These are phyloP conservation scores for Pythium scleroteichum DNA, from an alignment of 352 stramenopile genomes.

Conservation along the genomic window DNA sequence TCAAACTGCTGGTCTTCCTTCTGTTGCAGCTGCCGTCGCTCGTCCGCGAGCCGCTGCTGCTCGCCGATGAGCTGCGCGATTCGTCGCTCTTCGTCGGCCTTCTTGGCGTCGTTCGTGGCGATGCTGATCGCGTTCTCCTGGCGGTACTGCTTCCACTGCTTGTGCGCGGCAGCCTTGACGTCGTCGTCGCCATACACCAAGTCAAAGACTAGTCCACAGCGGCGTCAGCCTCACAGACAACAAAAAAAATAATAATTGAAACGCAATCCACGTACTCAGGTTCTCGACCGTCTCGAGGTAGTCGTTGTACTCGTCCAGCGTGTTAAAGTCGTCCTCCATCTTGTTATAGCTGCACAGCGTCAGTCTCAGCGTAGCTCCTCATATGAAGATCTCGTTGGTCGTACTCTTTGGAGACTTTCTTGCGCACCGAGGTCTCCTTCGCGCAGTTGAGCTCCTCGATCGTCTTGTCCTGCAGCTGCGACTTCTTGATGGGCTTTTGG, in stretches of 20 bases:
- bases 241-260: neutral
- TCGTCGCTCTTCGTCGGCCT: slow-evolving; percentile 85
- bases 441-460: slow-evolving; percentile 88
- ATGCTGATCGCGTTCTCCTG: slow-evolving; percentile 81
- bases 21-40: slow-evolving; percentile 75
- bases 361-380: neutral
- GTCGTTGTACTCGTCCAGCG: slow-evolving; percentile 87
- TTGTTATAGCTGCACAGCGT: slow-evolving; percentile 78
- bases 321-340: slow-evolving; percentile 85
- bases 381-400: neutral
- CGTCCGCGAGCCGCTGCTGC: slow-evolving; percentile 76
- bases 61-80: slow-evolving; percentile 83
- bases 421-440: slow-evolving; percentile 85
- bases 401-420: slow-evolving; percentile 87
- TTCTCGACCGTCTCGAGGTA: slow-evolving; percentile 86
- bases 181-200: slow-evolving; percentile 78
- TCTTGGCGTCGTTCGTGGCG: slow-evolving; percentile 84
- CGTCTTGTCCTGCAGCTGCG: slow-evolving; percentile 86
- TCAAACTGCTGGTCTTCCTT: slow-evolving; percentile 82
- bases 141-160: slow-evolving; percentile 88
- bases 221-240: too few relatives aligned
- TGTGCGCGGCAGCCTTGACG: slow-evolving; percentile 68
- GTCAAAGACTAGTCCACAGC: slow-evolving; percentile 69
- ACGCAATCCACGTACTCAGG: slow-evolving; percentile 55
- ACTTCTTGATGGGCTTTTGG: slow-evolving; percentile 88